A percentile compares a stretch with the other conserved stretches of the same genome.
Evolutionary conservation across 2,329 filamentous ascomycete genomes (phyloP).

Genomic region (Calonectria pseudoturangicola): DNA sequence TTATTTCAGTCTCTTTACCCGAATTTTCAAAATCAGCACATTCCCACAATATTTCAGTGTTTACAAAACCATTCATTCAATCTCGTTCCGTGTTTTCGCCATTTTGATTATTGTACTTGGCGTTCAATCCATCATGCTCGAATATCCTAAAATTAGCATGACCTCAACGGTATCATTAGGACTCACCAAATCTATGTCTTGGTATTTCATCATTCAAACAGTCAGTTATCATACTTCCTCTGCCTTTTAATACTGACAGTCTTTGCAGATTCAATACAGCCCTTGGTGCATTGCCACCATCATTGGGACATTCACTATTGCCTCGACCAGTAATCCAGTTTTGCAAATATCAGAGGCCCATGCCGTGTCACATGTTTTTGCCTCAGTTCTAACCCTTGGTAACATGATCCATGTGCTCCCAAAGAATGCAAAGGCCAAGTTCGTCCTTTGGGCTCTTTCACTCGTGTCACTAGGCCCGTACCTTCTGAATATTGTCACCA

Average conservation of each 20-base stretch:
- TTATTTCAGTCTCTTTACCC: background rate
- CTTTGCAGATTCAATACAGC: background rate
- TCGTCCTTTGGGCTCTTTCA: slow-evolving; percentile 56
- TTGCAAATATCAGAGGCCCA: slow-evolving; percentile 52
- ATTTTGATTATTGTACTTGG: background rate
- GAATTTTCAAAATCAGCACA: background rate
- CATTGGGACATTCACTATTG: slow-evolving; percentile 58
- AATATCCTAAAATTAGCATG: background rate
- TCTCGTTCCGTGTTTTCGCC: background rate
- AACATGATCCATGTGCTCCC: slow-evolving; percentile 59
- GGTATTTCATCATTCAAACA: slow-evolving; percentile 59
- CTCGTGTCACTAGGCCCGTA: slow-evolving; percentile 58
- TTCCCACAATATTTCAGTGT: background rate
- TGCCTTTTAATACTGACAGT: background rate
- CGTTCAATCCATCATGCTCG: background rate
- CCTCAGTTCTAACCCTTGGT: slow-evolving; percentile 56
- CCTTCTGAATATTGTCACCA: slow-evolving; percentile 53
- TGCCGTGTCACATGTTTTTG: slow-evolving; percentile 52
- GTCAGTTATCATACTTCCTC: slow-evolving; percentile 48
- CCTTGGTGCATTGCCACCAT: slow-evolving; percentile 57
- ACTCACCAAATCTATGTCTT: slow-evolving; percentile 57
- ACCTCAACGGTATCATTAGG: slow-evolving; percentile 44
- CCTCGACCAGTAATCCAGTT: slow-evolving; percentile 55
- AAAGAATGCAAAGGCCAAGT: slow-evolving; percentile 52
- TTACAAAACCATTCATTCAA: background rate